These are phyloP conservation scores for Thelonectria blattea DNA, from an alignment of 2,329 filamentous ascomycete species.

Conservation along the genomic window DNA sequence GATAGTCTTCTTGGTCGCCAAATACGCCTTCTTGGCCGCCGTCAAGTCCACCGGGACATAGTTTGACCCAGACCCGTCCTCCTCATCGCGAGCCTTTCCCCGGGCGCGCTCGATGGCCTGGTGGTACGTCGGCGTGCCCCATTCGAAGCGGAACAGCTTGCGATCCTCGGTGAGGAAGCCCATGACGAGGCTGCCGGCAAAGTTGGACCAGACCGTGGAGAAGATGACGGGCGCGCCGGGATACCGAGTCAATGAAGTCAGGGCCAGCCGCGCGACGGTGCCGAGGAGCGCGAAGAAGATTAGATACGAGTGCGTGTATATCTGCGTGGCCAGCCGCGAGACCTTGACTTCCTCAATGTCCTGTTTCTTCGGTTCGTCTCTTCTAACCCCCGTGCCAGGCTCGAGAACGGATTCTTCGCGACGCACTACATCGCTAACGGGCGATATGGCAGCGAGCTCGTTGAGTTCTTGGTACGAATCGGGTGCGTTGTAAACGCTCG, in stretches of 20 bases:
- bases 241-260: constrained; percentile 81
- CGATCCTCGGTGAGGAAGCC: constrained; percentile 84
- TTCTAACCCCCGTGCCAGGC: background rate
- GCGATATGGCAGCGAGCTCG: constrained; percentile 42
- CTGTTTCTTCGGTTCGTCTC: constrained; percentile 22
- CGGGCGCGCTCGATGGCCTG: constrained; percentile 42
- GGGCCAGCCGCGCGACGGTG: constrained; percentile 80
- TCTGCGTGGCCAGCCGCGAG: constrained; percentile 60
- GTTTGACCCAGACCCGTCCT: constrained; percentile 37
- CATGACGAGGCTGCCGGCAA: constrained; percentile 80
- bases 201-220: constrained; percentile 85
- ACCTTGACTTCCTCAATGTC: constrained; percentile 32
- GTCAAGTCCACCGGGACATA: constrained; percentile 43
- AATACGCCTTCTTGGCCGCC: constrained; percentile 62
- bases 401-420: background rate
- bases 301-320: constrained; percentile 81
- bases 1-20: constrained; percentile 79
- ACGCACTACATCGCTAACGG: constrained; percentile 11
- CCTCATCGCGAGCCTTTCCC: constrained; percentile 45
- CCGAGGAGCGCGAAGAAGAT: constrained; percentile 86
- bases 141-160: constrained; percentile 74
- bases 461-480: constrained; percentile 49
- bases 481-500: constrained; percentile 37
- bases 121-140: constrained; percentile 56
- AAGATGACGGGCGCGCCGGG: constrained; percentile 77